A percentile compares a stretch with the other conserved stretches of the same genome.
These are phyloP conservation scores for Rhizopogon rudus DNA, from an alignment of 768 basidiomycete species.

Conservation along the genomic window DNA sequence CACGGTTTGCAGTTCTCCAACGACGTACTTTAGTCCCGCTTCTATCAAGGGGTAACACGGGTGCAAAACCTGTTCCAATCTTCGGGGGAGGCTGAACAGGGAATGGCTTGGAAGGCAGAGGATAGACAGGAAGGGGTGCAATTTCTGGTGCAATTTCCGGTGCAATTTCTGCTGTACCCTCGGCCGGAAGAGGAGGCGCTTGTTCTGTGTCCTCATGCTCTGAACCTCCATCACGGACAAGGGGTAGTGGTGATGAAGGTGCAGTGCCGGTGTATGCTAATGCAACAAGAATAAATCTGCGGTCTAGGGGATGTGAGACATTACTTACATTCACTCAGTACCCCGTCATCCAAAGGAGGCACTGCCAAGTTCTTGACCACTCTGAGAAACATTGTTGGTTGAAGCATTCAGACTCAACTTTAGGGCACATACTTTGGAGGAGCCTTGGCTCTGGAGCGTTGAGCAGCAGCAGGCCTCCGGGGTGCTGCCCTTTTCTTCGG, in stretches of 20 bases:
- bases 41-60: constrained; percentile 62
- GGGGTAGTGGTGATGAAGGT: constrained; percentile 62
- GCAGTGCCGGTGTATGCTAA: constrained; percentile 64
- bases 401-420: background rate
- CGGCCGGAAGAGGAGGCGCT: constrained; percentile 23
- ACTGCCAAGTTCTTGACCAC: constrained; percentile 20
- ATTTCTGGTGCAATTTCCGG: constrained; percentile 39
- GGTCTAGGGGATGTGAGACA: background rate
- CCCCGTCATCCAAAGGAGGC: constrained; percentile 43
- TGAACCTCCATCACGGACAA: constrained; percentile 35
- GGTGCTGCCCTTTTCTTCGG: constrained; percentile 45
- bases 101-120: constrained; percentile 79
- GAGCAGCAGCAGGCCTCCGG: constrained; percentile 36
- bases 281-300: background rate
- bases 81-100: constrained; percentile 76
- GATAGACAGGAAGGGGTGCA: constrained; percentile 65
- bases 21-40: constrained; percentile 55
- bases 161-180: constrained; percentile 40
- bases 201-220: constrained; percentile 39
- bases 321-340: constrained; percentile 57
- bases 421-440: constrained; percentile 24
- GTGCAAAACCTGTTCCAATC: constrained; percentile 70
- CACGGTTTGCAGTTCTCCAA: constrained; percentile 72
- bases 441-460: constrained; percentile 29
- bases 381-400: constrained; percentile 20